A percentile compares a stretch with the other conserved stretches of the same genome.
Conservation (phyloP, 306 rosid genomes). For the Citrullus amarus region DNA sequence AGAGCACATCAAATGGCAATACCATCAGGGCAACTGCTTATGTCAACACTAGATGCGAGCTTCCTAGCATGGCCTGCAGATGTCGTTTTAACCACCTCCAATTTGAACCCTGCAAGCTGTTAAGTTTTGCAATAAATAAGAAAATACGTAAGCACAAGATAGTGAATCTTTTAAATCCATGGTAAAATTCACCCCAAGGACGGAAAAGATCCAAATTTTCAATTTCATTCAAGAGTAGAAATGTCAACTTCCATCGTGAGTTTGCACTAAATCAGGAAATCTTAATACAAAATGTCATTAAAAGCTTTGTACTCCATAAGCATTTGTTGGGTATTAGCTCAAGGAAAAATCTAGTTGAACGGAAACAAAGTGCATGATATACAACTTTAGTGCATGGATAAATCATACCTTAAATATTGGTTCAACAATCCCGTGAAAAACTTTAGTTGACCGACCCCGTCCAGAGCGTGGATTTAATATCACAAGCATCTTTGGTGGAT, state of each 20-base stretch:
- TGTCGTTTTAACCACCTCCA: slow-evolving; percentile 90
- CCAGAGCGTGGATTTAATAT: slow-evolving; percentile 96
- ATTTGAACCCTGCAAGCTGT: slow-evolving; percentile 98
- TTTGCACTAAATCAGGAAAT: background rate
- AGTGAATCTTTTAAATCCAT: background rate
- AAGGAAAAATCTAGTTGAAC: background rate
- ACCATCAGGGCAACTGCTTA: slow-evolving; percentile 94
- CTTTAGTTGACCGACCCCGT: slow-evolving; percentile 92
- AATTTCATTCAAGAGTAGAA: background rate
- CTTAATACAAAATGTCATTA: background rate
- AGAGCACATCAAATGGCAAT: slow-evolving; percentile 17
- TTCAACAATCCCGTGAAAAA: slow-evolving; percentile 72
- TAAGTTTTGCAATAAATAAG: slow-evolving; percentile 15
- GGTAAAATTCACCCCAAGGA: background rate
- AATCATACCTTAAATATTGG: slow-evolving; percentile 73
- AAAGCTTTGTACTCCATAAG: background rate
- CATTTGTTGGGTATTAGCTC: background rate
- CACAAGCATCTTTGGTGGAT: slow-evolving; percentile 87
- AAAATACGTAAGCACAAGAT: background rate
- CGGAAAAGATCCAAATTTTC: background rate
- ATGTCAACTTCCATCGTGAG: background rate
- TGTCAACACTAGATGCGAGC: slow-evolving; percentile 87
- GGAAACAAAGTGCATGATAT: background rate
- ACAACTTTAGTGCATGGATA: background rate
- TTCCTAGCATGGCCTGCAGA: slow-evolving; percentile 87